Evolutionary conservation across 2,329 filamentous ascomycete genomes (phyloP).

Genomic region (Colletotrichum cereale): DNA sequence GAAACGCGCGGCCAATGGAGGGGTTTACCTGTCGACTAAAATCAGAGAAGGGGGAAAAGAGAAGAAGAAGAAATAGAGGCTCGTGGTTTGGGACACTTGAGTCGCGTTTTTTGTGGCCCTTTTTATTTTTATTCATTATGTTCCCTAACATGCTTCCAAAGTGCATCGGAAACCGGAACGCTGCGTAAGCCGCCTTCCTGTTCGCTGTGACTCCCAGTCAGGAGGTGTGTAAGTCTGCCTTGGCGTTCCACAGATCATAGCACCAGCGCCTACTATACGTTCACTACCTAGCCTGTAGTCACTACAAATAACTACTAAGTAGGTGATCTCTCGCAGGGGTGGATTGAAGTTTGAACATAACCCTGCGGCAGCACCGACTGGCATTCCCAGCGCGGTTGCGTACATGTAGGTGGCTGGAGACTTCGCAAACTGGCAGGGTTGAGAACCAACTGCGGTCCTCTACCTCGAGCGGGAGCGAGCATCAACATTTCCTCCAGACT

Average conservation of each 20-base stretch:
- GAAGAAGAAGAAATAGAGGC: not conserved
- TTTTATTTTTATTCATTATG: not conserved
- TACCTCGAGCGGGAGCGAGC: not conserved
- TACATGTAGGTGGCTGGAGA: not conserved
- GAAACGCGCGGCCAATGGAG: conserved; percentile 36
- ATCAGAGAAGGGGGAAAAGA: not conserved
- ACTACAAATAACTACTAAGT: not conserved
- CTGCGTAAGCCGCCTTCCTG: conserved; percentile 17
- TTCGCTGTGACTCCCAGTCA: not conserved
- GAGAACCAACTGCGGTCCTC: no score
- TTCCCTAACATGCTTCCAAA: not conserved
- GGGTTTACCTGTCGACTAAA: not conserved
- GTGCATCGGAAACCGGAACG: not conserved
- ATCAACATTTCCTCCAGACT: no score
- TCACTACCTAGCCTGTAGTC: not conserved
- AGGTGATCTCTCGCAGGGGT: not conserved
- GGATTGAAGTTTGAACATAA: not conserved
- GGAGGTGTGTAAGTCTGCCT: conserved; percentile 9
- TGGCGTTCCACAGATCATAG: conserved; percentile 3
- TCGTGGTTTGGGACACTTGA: not conserved
- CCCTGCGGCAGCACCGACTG: not conserved
- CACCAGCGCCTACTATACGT: not conserved
- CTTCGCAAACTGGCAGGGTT: not conserved
- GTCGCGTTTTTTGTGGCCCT: not conserved
- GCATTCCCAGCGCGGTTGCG: not conserved